Evolutionary conservation across 768 basidiomycete genomes (phyloP).

Genomic region (Mrakia blollopis): DNA sequence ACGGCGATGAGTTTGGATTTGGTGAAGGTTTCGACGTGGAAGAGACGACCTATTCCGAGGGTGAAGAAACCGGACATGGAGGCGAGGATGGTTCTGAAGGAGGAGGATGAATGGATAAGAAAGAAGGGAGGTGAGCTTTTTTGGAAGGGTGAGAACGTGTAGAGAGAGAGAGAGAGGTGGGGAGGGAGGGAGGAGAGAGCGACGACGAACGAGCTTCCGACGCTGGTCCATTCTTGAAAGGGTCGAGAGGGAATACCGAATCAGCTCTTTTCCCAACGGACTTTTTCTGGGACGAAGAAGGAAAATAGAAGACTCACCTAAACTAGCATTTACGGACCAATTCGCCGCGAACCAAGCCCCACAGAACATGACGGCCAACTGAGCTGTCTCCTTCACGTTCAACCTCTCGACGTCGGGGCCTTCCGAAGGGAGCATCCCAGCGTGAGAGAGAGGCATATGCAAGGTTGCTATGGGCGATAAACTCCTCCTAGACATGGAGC

Average conservation of each 20-base stretch:
- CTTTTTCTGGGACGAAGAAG: too few species aligned
- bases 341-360: constrained; percentile 89
- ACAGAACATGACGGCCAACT: constrained; percentile 73
- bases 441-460: constrained; percentile 16
- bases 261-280: neutral
- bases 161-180: constrained; percentile 51
- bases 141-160: constrained; percentile 71
- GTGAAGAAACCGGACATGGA: constrained; percentile 77
- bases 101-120: neutral
- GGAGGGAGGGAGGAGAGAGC: too few species aligned
- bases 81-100: constrained; percentile 20
- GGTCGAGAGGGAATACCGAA: neutral
- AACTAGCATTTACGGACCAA: constrained; percentile 77
- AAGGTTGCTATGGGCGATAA: constrained; percentile 23
- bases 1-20: constrained; percentile 71
- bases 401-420: constrained; percentile 47
- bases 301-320: constrained; percentile 47
- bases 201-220: constrained; percentile 49
- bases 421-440: neutral
- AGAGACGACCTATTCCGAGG: constrained; percentile 71
- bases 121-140: neutral
- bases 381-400: constrained; percentile 64
- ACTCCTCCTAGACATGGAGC: constrained; percentile 9
- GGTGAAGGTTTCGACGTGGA: constrained; percentile 72
- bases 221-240: constrained; percentile 61